Percentiles rank a stretch among this genome's conserved stretches.
Evolutionary conservation across 2,329 filamentous ascomycete genomes (phyloP).

Genomic region (Cryphonectria nitschkei): DNA sequence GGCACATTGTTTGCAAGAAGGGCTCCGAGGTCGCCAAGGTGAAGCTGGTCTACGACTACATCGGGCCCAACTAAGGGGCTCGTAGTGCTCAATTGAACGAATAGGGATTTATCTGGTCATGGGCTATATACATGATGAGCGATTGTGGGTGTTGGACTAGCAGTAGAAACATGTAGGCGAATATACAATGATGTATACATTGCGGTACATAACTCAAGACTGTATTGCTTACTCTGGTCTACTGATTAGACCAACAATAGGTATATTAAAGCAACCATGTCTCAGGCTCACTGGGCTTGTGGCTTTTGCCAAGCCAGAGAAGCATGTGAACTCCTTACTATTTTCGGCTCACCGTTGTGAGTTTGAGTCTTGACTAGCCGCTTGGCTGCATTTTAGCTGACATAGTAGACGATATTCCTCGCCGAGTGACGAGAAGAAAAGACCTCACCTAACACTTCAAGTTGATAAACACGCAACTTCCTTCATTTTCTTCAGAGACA

Average conservation of each 20-base stretch:
- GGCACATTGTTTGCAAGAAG: conserved; percentile 24
- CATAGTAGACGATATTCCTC: neutral
- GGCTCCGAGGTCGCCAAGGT: conserved; percentile 22
- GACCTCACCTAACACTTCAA: neutral
- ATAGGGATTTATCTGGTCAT: neutral
- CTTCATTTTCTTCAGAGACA: neutral
- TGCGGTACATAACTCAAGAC: too few species aligned
- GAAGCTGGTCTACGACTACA: conserved; percentile 28
- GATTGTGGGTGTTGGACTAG: neutral
- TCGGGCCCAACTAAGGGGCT: conserved; percentile 11
- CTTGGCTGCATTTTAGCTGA: conserved; percentile 2
- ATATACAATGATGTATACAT: neutral
- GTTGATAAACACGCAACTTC: neutral
- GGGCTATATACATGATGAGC: neutral
- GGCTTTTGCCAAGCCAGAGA: neutral
- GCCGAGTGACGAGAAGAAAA: neutral
- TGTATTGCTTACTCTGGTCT: neutral
- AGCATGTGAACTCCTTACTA: neutral
- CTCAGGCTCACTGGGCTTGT: neutral
- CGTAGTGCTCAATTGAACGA: neutral
- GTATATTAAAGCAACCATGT: neutral
- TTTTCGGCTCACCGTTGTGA: neutral
- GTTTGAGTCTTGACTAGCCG: neutral
- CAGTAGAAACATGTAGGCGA: neutral
- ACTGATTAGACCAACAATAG: neutral